Base-by-base conservation (phyloP, 2,329 filamentous ascomycete species). In the Fusarium torulosum region DNA sequence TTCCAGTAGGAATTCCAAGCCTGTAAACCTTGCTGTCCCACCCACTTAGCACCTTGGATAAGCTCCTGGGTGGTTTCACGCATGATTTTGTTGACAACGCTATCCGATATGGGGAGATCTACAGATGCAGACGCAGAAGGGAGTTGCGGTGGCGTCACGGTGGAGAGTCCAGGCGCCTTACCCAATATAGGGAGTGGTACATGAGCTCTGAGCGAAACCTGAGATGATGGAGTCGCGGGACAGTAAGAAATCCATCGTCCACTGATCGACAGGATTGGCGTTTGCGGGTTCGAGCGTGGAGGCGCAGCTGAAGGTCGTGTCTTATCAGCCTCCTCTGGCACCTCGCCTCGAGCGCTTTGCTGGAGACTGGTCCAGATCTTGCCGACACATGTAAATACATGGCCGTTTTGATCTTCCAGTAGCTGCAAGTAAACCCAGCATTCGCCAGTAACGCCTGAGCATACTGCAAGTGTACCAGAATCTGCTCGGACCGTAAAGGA, bases 331-430 rank as follows among this genome's bases (percentile, higher is more conserved):
- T 88, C 85, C 59, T 84, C 81, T 1, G 79, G 70, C 25, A 80
- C 75, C 29, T 86, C 83, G 23, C 81, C 81, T 59, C 83, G 83
- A 19, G 81, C 78, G 29, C 81, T 80, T 67, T 88, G 86, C 74
- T 96, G 92, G 27, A 97, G 82, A 43, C 89, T 90, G 1, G 96
- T 97, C 96, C 96, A 99, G 19, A 96, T 81, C 79, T 99, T 99
- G 20, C 91, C 94, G 55, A 96, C 83, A 72, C 94, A 97, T 37
- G 79, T 82, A 76, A 85, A 90, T 43, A 80, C 68, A 21, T 79
- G 79, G 2, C 77, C 74, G 21, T 85, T 84, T 45, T 80, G 78
- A 2, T 78, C 74, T 54, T 79, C 75, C 11, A 79, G 70, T 10
- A 82, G 76, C 64, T 89, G 86, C 10, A 84, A 81, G 71, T 86